These are phyloP conservation scores for Pichia sp. DNA, from an alignment of 1,139 yeast species.

Conservation along the genomic window DNA sequence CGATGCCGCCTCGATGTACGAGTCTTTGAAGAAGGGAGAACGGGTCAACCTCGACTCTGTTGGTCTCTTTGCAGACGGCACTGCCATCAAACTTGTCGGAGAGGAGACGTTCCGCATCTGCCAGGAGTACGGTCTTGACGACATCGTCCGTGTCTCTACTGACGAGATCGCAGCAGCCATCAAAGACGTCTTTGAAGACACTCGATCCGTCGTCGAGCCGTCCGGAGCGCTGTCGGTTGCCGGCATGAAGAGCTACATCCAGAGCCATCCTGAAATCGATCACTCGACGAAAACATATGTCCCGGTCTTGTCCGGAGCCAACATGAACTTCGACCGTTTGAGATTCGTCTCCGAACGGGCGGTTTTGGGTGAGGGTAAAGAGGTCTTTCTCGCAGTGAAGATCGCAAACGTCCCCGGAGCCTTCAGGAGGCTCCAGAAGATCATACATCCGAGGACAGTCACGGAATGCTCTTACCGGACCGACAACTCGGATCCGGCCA, in stretches of 20 bases:
- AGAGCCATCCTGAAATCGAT: constrained; percentile 60
- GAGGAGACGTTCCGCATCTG: constrained; percentile 89
- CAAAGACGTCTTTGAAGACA: constrained; percentile 92
- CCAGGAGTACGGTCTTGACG: constrained; percentile 69
- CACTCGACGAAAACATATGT: constrained; percentile 73
- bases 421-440: constrained; percentile 66
- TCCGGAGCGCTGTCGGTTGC: constrained; percentile 97
- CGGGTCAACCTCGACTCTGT: constrained; percentile 60
- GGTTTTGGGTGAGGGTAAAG: constrained; percentile 94
- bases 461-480: constrained; percentile 90
- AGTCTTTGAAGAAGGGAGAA: constrained; percentile 56
- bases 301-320: constrained; percentile 91
- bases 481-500: constrained; percentile 23
- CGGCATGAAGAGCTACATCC: constrained; percentile 80
- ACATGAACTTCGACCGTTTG: constrained; percentile 94
- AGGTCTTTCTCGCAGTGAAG: constrained; percentile 82
- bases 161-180: constrained; percentile 98
- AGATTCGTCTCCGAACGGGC: constrained; percentile 98
- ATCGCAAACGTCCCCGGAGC: constrained; percentile 94
- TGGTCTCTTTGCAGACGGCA: constrained; percentile 98
- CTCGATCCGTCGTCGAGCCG: constrained; percentile 91
- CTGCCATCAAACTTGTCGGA: constrained; percentile 91
- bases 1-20: constrained; percentile 88
- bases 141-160: constrained; percentile 78
- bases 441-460: constrained; percentile 79